These are phyloP conservation scores for Oryza australiensis DNA, from an alignment of 176 grass and related monocot species.

Conservation along the genomic window DNA sequence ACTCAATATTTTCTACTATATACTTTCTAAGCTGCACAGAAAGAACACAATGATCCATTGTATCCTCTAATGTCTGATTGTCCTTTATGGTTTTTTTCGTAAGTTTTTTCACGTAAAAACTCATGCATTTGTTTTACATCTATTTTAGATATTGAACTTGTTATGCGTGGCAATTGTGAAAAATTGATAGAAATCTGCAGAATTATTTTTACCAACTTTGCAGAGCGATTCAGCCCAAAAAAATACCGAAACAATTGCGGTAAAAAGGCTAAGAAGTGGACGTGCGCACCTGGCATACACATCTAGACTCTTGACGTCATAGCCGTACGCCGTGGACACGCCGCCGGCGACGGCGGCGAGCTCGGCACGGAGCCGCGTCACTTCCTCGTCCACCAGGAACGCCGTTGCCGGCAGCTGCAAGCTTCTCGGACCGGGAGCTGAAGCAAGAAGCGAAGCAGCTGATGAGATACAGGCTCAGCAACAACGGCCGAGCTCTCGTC, in stretches of 20 bases:
- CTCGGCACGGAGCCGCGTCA: conserved; percentile 28
- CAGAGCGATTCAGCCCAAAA: too few relatives aligned
- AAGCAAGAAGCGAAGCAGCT: neutral
- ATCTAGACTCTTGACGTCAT: conserved; percentile 36
- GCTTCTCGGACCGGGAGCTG: neutral
- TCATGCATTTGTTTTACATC: too few relatives aligned
- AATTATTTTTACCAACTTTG: too few relatives aligned
- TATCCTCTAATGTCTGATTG: too few relatives aligned
- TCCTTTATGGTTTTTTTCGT: too few relatives aligned
- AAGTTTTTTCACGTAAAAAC: too few relatives aligned
- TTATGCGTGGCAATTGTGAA: too few relatives aligned
- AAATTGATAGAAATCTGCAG: too few relatives aligned
- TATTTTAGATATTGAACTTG: too few relatives aligned
- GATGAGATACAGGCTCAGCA: neutral
- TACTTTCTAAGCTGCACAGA: too few relatives aligned
- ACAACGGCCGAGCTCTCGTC: neutral
- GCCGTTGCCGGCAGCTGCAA: neutral
- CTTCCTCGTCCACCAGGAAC: conserved; percentile 6
- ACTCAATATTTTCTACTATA: too few relatives aligned
- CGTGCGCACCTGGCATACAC: conserved; percentile 36
- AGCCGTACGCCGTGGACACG: conserved; percentile 16
- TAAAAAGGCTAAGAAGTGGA: neutral
- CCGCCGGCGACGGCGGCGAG: neutral
- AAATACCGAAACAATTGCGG: neutral
- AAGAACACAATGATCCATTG: too few relatives aligned